Conservation (phyloP, 352 stramenopile species). For the Phytophthora pseudosyringae region DNA sequence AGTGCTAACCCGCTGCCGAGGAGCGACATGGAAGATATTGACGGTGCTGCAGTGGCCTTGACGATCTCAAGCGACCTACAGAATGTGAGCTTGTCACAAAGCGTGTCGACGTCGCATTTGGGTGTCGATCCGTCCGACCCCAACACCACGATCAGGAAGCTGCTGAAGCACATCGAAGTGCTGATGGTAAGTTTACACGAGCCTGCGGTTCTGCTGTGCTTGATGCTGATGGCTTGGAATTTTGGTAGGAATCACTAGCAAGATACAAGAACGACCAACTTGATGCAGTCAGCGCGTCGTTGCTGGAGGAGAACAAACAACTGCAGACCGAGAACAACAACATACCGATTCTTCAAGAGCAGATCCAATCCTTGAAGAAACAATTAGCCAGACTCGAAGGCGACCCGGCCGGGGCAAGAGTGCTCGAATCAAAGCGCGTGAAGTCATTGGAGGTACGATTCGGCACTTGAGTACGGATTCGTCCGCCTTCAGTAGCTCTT, state of each 20-base stretch:
- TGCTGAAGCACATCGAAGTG: conserved; percentile 86
- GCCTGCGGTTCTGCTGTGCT: background rate
- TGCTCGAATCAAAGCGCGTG: conserved; percentile 36
- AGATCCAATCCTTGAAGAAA: conserved; percentile 76
- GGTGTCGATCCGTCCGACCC: conserved; percentile 81
- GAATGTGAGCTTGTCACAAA: conserved; percentile 22
- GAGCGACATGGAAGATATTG: conserved; percentile 10
- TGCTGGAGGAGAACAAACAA: conserved; percentile 69
- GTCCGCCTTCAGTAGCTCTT: background rate
- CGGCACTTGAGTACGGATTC: background rate
- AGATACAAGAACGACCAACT: conserved; percentile 63
- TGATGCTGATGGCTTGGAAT: background rate
- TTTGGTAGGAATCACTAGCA: conserved; percentile 56
- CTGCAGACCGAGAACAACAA: conserved; percentile 88
- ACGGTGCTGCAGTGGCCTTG: background rate
- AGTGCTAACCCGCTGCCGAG: conserved; percentile 44
- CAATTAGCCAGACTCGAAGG: conserved; percentile 28
- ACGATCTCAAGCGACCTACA: background rate
- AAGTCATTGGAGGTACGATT: conserved; percentile 53
- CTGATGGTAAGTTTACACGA: conserved; percentile 53
- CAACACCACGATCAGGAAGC: conserved; percentile 80
- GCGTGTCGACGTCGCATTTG: conserved; percentile 58
- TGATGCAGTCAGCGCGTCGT: conserved; percentile 50
- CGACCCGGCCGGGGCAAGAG: background rate
- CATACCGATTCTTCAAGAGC: conserved; percentile 79